Evolutionary conservation across 352 stramenopile species (phyloP), one percentile per base, ranked within the genome.

Genomic region (Pythium inflatum): DNA sequence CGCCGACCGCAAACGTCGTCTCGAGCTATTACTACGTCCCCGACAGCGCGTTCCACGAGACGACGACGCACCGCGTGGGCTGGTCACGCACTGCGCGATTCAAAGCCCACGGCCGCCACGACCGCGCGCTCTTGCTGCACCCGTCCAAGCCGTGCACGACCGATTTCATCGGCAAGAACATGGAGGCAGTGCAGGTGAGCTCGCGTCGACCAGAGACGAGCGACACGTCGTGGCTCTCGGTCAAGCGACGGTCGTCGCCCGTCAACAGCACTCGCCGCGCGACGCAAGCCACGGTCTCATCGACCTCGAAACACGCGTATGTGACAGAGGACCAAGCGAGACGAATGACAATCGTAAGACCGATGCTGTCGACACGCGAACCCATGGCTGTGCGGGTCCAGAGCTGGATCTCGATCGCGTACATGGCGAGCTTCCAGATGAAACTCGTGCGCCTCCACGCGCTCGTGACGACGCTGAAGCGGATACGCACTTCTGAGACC

Each of bases 11-110:
- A 7, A 81, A 82, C 48, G 65, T 85, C 51, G 78, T 88, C 3
- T 89, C 81, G 14, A 89, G 79, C 43, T 89, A 88, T 45, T 90
- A 89, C 61, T 90, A 79, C 69, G 63, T 77, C 5, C 77, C 82
- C 18, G 31, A 64, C 22, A 88, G 73, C 43, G 70, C 65, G 3
- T 90, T 90, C 31, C 43, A 24, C 5, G 43, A 51, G 46, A 50
- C 27, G 41, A 70, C 3, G 62, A 50, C 46, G 62, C 67, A 11
- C 48, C 48, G 48, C 48, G 48, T 71, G 6, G 83, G 70, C 41
- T 90, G 82, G 79, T 74, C 79, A 8, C 77, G 79, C 2, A 73
- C 79, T 4, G 56, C 80, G 3, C 73, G 82, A 22, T 82, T 89
- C 70, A 66, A 71, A 30, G 50, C 40, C 3, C 55, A 36, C 16